These are phyloP conservation scores for Tagetes patula DNA, from an alignment of 129 eudicot species.

Conservation along the genomic window DNA sequence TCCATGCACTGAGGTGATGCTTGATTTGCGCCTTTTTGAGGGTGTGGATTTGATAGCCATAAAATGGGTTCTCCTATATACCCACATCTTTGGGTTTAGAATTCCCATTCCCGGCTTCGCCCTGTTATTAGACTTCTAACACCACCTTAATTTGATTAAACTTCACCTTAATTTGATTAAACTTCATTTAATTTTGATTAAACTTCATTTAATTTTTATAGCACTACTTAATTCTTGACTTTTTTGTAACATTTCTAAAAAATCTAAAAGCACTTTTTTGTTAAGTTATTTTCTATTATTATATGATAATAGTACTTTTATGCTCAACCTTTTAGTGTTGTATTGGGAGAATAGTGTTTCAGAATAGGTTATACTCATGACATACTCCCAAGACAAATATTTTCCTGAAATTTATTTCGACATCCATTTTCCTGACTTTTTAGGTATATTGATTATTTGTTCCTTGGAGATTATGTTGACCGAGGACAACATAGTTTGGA, in stretches of 20 bases:
- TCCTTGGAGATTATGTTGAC: conserved; percentile 98
- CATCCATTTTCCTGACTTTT: conserved; percentile 11
- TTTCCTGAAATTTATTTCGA: neutral
- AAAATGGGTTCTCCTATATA: neutral
- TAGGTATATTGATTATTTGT: conserved; percentile 94
- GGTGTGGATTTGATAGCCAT: neutral
- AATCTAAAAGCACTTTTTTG: neutral
- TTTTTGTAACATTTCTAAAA: neutral
- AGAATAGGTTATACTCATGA: neutral
- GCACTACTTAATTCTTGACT: neutral
- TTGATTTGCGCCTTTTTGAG: neutral
- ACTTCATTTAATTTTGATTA: no score
- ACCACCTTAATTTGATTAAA: neutral
- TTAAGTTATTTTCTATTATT: neutral
- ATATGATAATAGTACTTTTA: neutral
- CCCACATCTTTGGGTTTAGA: neutral
- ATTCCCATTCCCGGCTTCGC: neutral
- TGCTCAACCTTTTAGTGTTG: neutral
- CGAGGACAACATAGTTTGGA: conserved; percentile 99
- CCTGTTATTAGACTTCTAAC: neutral
- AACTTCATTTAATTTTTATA: neutral
- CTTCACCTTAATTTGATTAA: neutral
- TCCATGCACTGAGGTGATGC: neutral
- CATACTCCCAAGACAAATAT: neutral
- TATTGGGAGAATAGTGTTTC: neutral